These are phyloP conservation scores for Sesbania bispinosa DNA, from an alignment of 306 rosid species.

Conservation along the genomic window DNA sequence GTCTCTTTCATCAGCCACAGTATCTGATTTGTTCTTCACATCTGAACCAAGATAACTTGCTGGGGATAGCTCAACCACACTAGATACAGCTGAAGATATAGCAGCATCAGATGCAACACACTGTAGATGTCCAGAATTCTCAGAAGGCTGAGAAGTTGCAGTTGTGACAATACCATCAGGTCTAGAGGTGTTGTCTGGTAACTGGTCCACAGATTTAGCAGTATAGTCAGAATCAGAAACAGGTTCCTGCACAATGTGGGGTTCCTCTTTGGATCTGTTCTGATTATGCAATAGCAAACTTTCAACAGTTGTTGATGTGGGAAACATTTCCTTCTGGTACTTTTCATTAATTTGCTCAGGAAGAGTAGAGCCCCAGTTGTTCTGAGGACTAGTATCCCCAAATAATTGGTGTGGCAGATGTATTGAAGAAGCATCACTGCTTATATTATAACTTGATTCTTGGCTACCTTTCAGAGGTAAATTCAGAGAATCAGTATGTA, in stretches of 20 bases:
- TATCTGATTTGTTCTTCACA: constrained; percentile 31
- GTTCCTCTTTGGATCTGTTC: constrained; percentile 35
- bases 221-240: constrained; percentile 31
- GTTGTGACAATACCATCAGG: constrained; percentile 17
- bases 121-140: constrained; percentile 26
- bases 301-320: constrained; percentile 33
- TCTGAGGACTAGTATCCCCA: constrained; percentile 40
- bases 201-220: constrained; percentile 32
- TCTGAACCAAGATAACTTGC: constrained; percentile 23
- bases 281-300: constrained; percentile 38
- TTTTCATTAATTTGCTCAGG: constrained; percentile 41
- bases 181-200: constrained; percentile 22
- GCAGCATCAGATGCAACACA: too few relatives aligned
- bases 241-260: constrained; percentile 28
- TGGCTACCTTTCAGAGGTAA: constrained; percentile 44
- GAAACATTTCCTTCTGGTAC: constrained; percentile 38
- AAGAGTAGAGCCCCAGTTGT: constrained; percentile 37
- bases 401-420: constrained; percentile 58
- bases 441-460: constrained; percentile 34
- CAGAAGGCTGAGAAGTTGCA: constrained; percentile 27
- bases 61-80: constrained; percentile 28
- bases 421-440: constrained; percentile 41
- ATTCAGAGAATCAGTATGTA: constrained; percentile 33
- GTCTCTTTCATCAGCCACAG: constrained; percentile 40
- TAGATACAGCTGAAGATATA: too few relatives aligned